Evolutionary conservation across 164 flowering plant species (phyloP).

Genomic region (Tetracentron sinense): DNA sequence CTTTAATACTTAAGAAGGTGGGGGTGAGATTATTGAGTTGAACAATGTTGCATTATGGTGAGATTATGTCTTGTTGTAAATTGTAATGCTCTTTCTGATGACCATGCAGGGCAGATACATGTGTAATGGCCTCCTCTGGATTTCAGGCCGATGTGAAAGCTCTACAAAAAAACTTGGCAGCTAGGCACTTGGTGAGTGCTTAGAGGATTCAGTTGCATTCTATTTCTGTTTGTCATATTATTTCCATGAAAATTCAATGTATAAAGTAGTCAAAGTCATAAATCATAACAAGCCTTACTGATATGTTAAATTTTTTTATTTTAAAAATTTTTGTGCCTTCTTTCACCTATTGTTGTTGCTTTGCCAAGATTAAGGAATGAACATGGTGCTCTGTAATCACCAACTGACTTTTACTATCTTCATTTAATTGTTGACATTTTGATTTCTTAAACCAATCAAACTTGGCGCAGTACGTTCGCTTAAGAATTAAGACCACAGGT

Average conservation of each 20-base stretch:
- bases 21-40: neutral
- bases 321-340: no score
- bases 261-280: neutral
- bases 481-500: no score
- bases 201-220: neutral
- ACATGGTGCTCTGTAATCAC: no score
- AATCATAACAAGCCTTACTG: neutral
- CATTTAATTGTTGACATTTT: no score
- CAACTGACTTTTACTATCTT: no score
- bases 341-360: no score
- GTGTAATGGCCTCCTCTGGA: constrained; percentile 89
- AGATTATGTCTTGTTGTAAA: neutral
- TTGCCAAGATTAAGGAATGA: no score
- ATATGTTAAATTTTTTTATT: no score
- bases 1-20: neutral
- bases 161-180: constrained; percentile 76
- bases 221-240: neutral
- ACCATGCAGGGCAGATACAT: constrained; percentile 69
- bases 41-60: neutral
- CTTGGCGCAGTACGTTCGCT: no score
- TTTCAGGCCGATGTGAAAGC: constrained; percentile 97
- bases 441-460: no score
- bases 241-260: neutral
- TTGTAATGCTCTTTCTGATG: constrained; percentile 7
- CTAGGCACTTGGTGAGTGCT: constrained; percentile 75